Percentiles rank a stretch among this genome's conserved stretches.
phyloP scores from a whole-genome alignment of 2,329 filamentous ascomycete genomes.

The Aschersonia sp. region DNA sequence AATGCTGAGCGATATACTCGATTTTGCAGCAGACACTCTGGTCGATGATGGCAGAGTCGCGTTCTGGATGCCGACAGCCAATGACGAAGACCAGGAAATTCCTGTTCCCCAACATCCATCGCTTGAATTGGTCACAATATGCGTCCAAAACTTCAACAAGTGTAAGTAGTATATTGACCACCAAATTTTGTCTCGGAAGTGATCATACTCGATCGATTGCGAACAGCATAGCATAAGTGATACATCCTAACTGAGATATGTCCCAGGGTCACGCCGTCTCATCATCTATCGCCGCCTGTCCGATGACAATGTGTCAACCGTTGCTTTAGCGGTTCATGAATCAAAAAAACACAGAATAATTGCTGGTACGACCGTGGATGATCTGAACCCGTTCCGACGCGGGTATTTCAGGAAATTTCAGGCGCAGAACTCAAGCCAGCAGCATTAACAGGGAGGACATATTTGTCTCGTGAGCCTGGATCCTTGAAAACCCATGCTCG shows the following conservation, averaged over 20 bases:
- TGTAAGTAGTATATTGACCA: constrained; percentile 36
- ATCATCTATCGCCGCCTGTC: constrained; percentile 69
- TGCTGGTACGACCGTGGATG: constrained; percentile 37
- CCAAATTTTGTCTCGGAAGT: background rate
- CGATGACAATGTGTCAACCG: constrained; percentile 37
- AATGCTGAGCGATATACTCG: constrained; percentile 79
- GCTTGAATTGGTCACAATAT: constrained; percentile 59
- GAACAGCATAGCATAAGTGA: too few relatives aligned
- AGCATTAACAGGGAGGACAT: background rate
- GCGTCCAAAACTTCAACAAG: constrained; percentile 78
- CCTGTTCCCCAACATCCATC: constrained; percentile 62
- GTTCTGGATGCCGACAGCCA: constrained; percentile 96
- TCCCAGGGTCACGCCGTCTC: constrained; percentile 67
- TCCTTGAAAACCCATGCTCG: background rate
- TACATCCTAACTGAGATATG: background rate
- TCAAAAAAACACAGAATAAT: constrained; percentile 13
- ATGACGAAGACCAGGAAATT: constrained; percentile 63
- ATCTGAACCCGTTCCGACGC: constrained; percentile 45
- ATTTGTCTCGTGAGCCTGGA: background rate
- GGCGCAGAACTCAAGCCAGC: background rate
- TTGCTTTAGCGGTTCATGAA: constrained; percentile 23
- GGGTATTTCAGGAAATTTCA: constrained; percentile 42
- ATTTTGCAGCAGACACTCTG: constrained; percentile 63
- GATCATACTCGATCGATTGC: background rate
- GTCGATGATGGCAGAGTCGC: constrained; percentile 68